Evolutionary conservation across 2,329 filamentous ascomycete species (phyloP).

Genomic region (Parasarocladium wereldwijsianum): DNA sequence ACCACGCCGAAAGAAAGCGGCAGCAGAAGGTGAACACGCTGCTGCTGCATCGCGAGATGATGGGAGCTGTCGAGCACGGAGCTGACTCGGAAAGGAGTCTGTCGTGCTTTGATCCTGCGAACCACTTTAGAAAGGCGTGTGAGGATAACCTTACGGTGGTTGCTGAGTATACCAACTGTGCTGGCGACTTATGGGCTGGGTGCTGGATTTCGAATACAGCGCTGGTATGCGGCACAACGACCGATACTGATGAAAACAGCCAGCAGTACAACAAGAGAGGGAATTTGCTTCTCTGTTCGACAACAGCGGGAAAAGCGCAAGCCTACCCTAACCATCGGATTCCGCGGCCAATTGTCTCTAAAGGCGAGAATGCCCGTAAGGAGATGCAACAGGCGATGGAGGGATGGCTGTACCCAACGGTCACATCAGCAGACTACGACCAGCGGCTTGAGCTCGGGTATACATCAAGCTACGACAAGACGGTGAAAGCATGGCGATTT

Average conservation of each 20-base stretch:
- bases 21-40: slow-evolving; percentile 1
- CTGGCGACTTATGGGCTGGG: slow-evolving; percentile 44
- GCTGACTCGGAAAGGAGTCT: no score
- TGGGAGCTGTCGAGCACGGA: background rate
- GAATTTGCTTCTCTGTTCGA: slow-evolving; percentile 43
- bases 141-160: slow-evolving; percentile 38
- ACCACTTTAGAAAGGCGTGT: slow-evolving; percentile 25
- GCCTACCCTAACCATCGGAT: slow-evolving; percentile 44
- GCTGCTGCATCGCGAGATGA: slow-evolving; percentile 2
- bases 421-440: slow-evolving; percentile 46
- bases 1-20: no score
- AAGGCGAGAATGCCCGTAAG: slow-evolving; percentile 37
- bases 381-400: slow-evolving; percentile 45
- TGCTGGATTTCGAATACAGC: slow-evolving; percentile 38
- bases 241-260: slow-evolving; percentile 47
- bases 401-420: slow-evolving; percentile 49
- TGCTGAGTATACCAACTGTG: slow-evolving; percentile 44
- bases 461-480: slow-evolving; percentile 47
- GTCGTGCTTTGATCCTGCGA: no score
- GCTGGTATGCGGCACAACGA: slow-evolving; percentile 47
- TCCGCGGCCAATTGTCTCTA: slow-evolving; percentile 33
- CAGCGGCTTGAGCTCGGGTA: slow-evolving; percentile 28
- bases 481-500: slow-evolving; percentile 43
- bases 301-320: slow-evolving; percentile 24
- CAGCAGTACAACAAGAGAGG: slow-evolving; percentile 53